These are phyloP conservation scores for Wickerhamiella siamensis DNA, from an alignment of 805 yeast species.

Conservation along the genomic window DNA sequence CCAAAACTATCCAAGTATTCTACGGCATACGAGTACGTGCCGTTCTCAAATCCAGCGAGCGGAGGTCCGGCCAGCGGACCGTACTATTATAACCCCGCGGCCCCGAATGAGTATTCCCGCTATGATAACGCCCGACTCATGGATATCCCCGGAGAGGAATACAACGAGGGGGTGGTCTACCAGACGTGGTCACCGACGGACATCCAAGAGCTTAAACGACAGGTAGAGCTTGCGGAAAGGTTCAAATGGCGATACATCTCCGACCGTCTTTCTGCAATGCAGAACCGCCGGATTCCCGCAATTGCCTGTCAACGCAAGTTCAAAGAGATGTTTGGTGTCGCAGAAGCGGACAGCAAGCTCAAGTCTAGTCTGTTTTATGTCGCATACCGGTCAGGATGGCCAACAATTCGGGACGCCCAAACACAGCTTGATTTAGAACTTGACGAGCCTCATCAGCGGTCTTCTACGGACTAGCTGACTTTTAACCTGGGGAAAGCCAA, in stretches of 20 bases:
- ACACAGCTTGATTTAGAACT: constrained; percentile 7
- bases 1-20: neutral
- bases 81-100: neutral
- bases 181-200: constrained; percentile 31
- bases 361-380: constrained; percentile 44
- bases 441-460: too few relatives aligned
- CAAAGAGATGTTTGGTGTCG: constrained; percentile 40
- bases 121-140: constrained; percentile 6
- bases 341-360: constrained; percentile 33
- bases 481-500: too few relatives aligned
- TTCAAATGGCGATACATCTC: constrained; percentile 49
- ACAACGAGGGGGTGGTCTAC: constrained; percentile 4
- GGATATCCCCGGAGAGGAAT: constrained; percentile 12
- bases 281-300: constrained; percentile 33
- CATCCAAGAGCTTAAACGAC: constrained; percentile 31
- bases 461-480: too few relatives aligned
- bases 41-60: neutral
- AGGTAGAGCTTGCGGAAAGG: constrained; percentile 39
- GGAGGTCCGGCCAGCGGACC: neutral
- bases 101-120: neutral
- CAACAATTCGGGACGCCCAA: constrained; percentile 11
- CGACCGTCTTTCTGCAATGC: constrained; percentile 20
- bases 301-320: constrained; percentile 42
- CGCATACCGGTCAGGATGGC: constrained; percentile 35
- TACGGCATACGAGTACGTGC: neutral